Base-by-base conservation (phyloP, 1,139 yeast species). In the Kurtzmaniella quercitrusa region DNA sequence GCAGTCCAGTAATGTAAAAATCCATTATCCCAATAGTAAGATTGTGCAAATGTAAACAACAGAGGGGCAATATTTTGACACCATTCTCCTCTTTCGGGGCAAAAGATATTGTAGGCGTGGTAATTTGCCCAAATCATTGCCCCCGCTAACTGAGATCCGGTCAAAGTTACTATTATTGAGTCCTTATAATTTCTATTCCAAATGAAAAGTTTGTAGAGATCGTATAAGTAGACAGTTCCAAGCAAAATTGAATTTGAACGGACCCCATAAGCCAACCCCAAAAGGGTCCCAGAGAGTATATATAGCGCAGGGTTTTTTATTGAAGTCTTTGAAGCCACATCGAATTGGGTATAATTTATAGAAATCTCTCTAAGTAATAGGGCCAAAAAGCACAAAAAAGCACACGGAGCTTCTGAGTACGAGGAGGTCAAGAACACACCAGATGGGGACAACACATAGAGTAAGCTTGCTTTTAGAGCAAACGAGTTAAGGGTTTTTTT, bases 1-100 rank as follows among this genome's bases (percentile, higher is more conserved):
- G 71, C 51, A 0, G 94, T 83, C 94, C 96, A 93, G 61, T 93
- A 93, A 40, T 66, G 70, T 42, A 93, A 63, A 45, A 91, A 80
- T 0, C 98, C 98, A 40, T 73, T 75, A 52, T 81, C 77, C 98
- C 98, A 93, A 61, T 93, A 91, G 50, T 81, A 73, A 2, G 65
- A 48, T 62, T 93, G 98, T 7, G 95, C 87, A 59, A 73, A 88
- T n/a, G 77, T 63, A 55, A 84, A 83, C 34, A 93, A 69, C 29
- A 86, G 75, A 3, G 90, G 89, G 0, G 84, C 40, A 11, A 49
- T 57, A 18, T 60, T 50, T 14, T 59, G 51, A 59, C 98, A 93
- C 98, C 98, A 93, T 49, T 74, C 85, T 1, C 84, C 82, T 50
- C 87, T 64, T n/a, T 67, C 73, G 0, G 87, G 84, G 58, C 98